Conservation (phyloP, 2,329 filamentous ascomycete species). For the Apiospora rasikravindrae region DNA sequence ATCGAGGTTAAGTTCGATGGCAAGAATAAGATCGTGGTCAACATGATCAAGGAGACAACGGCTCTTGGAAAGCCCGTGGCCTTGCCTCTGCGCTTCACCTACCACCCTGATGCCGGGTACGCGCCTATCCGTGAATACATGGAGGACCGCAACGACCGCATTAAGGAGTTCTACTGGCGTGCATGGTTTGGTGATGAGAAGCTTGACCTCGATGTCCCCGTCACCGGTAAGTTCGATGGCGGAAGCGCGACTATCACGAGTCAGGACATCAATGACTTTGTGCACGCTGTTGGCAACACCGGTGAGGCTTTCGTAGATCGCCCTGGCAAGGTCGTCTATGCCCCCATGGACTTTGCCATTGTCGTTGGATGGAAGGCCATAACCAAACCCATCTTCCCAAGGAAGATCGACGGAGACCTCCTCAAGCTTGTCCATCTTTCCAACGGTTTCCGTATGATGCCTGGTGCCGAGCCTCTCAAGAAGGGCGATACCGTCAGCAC, state of each 20-base stretch:
- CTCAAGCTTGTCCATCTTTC: conserved; percentile 96
- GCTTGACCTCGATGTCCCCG: conserved; percentile 81
- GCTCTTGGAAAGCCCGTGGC: conserved; percentile 83
- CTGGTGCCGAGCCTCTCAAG: conserved; percentile 91
- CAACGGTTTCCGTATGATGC: conserved; percentile 98
- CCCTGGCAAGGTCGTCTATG: conserved; percentile 90
- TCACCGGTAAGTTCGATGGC: conserved; percentile 88
- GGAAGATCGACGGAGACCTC: conserved; percentile 92
- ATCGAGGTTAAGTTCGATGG: conserved; percentile 80
- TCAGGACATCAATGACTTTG: conserved; percentile 96
- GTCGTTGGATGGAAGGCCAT: conserved; percentile 99
- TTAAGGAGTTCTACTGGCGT: conserved; percentile 99
- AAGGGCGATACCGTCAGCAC: conserved; percentile 93
- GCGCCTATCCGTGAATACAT: conserved; percentile 98
- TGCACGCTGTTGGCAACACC: conserved; percentile 98
- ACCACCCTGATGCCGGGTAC: conserved; percentile 94
- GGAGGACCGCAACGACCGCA: conserved; percentile 93
- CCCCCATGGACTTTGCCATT: conserved; percentile 98
- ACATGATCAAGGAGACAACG: conserved; percentile 91
- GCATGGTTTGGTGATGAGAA: conserved; percentile 93
- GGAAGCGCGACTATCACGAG: conserved; percentile 85
- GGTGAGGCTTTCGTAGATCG: conserved; percentile 97
- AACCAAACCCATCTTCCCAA: conserved; percentile 98
- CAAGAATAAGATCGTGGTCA: conserved; percentile 82
- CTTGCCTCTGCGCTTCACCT: conserved; percentile 85